These are phyloP conservation scores for Effrenium voratum DNA, from an alignment of 73 alveolate species.

Conservation along the genomic window DNA sequence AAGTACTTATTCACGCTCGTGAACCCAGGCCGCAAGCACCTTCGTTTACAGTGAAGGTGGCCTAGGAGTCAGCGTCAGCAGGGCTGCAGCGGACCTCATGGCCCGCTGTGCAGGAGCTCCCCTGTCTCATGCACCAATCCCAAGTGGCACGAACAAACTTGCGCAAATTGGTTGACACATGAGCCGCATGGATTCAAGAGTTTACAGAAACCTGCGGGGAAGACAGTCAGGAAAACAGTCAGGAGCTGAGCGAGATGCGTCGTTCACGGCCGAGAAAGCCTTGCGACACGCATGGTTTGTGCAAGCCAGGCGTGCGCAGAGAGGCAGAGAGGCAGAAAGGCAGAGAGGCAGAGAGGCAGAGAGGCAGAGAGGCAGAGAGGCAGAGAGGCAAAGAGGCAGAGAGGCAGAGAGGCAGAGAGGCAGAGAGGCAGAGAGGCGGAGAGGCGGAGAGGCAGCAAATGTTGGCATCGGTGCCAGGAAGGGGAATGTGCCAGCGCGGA, in stretches of 20 bases:
- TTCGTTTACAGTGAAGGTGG: constrained; percentile 78
- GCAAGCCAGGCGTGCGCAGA: constrained; percentile 53
- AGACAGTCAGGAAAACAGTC: background rate
- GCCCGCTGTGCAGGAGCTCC: constrained; percentile 34
- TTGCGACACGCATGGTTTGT: constrained; percentile 66
- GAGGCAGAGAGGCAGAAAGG: background rate
- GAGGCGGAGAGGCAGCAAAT: no score
- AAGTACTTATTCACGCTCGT: background rate
- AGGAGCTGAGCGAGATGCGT: constrained; percentile 44
- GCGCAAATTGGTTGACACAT: no score
- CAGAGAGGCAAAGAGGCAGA: constrained; percentile 17
- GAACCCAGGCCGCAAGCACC: background rate
- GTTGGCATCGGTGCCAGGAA: no score
- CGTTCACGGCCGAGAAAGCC: constrained; percentile 71
- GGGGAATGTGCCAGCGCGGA: constrained; percentile 42
- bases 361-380: constrained; percentile 20
- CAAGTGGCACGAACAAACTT: no score
- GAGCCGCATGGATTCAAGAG: background rate
- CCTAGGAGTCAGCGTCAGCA: constrained; percentile 46
- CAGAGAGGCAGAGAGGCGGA: background rate
- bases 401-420: background rate
- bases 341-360: constrained; percentile 5
- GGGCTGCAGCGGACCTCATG: constrained; percentile 38
- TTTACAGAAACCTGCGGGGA: background rate
- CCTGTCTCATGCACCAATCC: no score